These are phyloP conservation scores for Heterobasidion occidentale DNA, from an alignment of 1,284 basidiomycete genomes.

Conservation along the genomic window DNA sequence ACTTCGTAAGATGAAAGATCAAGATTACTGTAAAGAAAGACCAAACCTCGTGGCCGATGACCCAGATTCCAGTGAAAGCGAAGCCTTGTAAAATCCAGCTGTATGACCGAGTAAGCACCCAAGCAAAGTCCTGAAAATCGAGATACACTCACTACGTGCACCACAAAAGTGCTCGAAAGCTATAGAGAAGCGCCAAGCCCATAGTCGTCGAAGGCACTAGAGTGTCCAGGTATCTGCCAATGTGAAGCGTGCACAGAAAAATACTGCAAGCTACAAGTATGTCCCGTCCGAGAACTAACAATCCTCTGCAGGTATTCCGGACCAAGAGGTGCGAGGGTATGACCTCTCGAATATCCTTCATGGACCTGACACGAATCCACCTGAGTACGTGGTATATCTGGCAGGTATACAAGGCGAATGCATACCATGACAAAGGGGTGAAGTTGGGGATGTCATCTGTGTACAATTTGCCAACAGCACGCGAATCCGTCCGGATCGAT, in stretches of 20 bases:
- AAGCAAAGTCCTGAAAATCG: neutral
- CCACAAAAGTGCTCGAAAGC: neutral
- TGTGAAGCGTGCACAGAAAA: neutral
- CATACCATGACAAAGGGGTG: neutral
- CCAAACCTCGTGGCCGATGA: constrained; percentile 51
- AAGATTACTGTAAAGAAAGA: neutral
- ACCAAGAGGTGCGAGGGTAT: neutral
- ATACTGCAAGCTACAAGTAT: neutral
- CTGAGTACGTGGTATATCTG: neutral
- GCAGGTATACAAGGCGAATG: neutral
- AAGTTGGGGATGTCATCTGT: neutral
- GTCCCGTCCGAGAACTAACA: neutral
- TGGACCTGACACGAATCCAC: neutral
- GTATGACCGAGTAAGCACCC: neutral
- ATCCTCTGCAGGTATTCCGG: neutral
- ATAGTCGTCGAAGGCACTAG: neutral
- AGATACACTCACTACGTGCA: neutral
- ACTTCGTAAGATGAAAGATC: neutral
- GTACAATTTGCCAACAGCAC: no score
- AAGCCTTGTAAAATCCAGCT: constrained; percentile 24
- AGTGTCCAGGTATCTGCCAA: neutral
- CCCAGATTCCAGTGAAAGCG: constrained; percentile 53
- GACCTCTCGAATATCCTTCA: neutral
- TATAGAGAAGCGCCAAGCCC: neutral
- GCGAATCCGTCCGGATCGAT: no score